phyloP scores from a whole-genome alignment of 2,329 filamentous ascomycete species.

The Lachnellula subtilissima region DNA sequence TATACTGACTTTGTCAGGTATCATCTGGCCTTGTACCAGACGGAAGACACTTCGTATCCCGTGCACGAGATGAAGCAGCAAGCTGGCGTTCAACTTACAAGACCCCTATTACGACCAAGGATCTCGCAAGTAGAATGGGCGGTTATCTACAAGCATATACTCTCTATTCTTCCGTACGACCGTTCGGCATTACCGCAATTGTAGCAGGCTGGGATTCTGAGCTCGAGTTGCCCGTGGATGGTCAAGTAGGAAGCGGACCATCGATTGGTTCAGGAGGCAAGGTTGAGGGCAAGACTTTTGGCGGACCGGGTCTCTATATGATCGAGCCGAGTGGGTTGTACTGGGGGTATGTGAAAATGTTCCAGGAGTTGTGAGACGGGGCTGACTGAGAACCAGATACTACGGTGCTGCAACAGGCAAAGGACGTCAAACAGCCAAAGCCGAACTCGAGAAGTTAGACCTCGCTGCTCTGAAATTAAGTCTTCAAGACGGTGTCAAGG shows the following conservation, averaged over 20 bases:
- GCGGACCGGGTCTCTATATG: constrained; percentile 96
- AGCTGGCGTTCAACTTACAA: constrained; percentile 94
- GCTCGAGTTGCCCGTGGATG: constrained; percentile 78
- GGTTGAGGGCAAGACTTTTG: constrained; percentile 67
- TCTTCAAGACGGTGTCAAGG: constrained; percentile 84
- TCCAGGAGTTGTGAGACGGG: no score
- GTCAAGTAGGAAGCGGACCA: constrained; percentile 81
- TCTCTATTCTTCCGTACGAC: constrained; percentile 91
- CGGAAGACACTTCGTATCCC: constrained; percentile 88
- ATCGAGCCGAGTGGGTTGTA: constrained; percentile 95
- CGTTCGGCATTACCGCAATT: constrained; percentile 94
- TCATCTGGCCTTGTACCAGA: constrained; percentile 93
- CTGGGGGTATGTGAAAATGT: constrained; percentile 58
- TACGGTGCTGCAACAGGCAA: constrained; percentile 97
- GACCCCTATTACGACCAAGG: constrained; percentile 80
- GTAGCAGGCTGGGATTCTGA: constrained; percentile 91
- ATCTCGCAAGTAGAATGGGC: constrained; percentile 89
- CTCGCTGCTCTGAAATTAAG: constrained; percentile 71
- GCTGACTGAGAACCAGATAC: constrained; percentile 45
- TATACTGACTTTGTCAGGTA: constrained; percentile 53
- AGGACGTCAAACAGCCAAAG: constrained; percentile 93
- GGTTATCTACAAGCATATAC: constrained; percentile 97
- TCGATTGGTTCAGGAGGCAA: constrained; percentile 78
- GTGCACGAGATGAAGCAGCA: constrained; percentile 88
- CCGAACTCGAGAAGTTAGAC: constrained; percentile 96